Evolutionary conservation across 2,329 filamentous ascomycete species (phyloP), one percentile per base, ranked within the genome.

Genomic region (Elsinoe fawcettii): DNA sequence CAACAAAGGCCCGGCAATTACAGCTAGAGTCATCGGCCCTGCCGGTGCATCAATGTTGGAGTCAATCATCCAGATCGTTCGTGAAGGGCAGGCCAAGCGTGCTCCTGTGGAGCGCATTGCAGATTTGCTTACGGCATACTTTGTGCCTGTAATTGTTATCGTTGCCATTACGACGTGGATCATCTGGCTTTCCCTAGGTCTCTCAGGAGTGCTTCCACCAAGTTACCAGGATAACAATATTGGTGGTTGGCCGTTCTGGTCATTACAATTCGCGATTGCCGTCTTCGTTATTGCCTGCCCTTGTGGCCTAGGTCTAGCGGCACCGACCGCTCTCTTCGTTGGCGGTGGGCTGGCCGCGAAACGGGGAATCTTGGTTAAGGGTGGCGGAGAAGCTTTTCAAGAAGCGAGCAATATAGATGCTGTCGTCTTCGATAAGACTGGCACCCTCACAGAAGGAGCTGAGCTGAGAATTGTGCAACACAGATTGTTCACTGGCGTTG

Each of bases 261-360:
- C 87, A 2, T 77, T 93, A 44, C 84, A 88, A 61, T 93, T 92
- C 76, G 87, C 89, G 14, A 92, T 95, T 64, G 82, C 89, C 5
- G 88, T 93, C 11, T 93, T 95, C 63, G 88, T 95, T 32, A 85
- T 95, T 25, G 88, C 89, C 2, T 95, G 89, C 66, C 89, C 89
- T 1, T 95, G 89, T 65, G 89, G 89, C 1, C 78, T 95, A 12
- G 89, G 86, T 1, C 81, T 95, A 6, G 89, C 89, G n/a, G 88
- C 88, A 0, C 89, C 89, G 1, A 95, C 89, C 0, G 89, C 89
- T 9, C 67, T 95, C 32, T 92, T 92, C 62, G 88, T 93, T 8
- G 89, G 88, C 2, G 85, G 87, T 34, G 88, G 88, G 1, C 74
- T 93, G 16, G 89, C 89, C 2, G 89, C 89, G 5, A 85, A 86